Evolutionary conservation across 805 yeast genomes (phyloP).

Genomic region (Metschnikowia matae): DNA sequence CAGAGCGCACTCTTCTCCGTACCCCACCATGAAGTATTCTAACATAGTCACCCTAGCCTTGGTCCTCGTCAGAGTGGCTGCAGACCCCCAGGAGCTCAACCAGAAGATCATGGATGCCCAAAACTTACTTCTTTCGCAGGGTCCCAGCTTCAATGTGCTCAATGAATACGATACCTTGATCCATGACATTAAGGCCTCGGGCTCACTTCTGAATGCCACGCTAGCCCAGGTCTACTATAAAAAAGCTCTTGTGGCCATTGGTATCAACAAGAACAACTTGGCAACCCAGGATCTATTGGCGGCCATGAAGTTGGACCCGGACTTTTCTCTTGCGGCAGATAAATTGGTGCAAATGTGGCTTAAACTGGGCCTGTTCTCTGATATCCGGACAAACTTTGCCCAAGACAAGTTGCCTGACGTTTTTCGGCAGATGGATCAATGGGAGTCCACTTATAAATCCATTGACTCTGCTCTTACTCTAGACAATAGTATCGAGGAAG

Average conservation of each 20-base stretch:
- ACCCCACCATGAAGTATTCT: not conserved
- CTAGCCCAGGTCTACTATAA: conserved; percentile 49
- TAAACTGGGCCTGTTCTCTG: conserved; percentile 49
- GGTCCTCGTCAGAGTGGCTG: not conserved
- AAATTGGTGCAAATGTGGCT: conserved; percentile 47
- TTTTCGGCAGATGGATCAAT: conserved; percentile 17
- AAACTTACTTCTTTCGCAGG: conserved; percentile 12
- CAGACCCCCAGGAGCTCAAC: not conserved
- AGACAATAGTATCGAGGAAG: conserved; percentile 1
- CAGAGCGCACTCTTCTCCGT: not conserved
- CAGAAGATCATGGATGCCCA: conserved; percentile 15
- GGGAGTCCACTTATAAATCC: conserved; percentile 14
- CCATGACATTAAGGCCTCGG: conserved; percentile 6
- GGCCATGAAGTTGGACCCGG: conserved; percentile 41
- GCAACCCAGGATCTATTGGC: conserved; percentile 52
- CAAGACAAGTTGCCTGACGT: conserved; percentile 9
- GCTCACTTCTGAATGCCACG: conserved; percentile 1
- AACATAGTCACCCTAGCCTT: not conserved
- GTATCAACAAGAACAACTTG: conserved; percentile 48
- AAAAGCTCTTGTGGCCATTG: conserved; percentile 57
- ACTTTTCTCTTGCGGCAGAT: conserved; percentile 44
- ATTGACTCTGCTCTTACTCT: conserved; percentile 13
- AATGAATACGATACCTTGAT: conserved; percentile 13
- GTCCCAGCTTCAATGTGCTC: conserved; percentile 15
- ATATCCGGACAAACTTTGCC: conserved; percentile 14